Percentiles rank a stretch among this genome's conserved stretches.
Evolutionary conservation across 2,329 filamentous ascomycete species (phyloP).

Genomic region (Corinectria fuckeliana): DNA sequence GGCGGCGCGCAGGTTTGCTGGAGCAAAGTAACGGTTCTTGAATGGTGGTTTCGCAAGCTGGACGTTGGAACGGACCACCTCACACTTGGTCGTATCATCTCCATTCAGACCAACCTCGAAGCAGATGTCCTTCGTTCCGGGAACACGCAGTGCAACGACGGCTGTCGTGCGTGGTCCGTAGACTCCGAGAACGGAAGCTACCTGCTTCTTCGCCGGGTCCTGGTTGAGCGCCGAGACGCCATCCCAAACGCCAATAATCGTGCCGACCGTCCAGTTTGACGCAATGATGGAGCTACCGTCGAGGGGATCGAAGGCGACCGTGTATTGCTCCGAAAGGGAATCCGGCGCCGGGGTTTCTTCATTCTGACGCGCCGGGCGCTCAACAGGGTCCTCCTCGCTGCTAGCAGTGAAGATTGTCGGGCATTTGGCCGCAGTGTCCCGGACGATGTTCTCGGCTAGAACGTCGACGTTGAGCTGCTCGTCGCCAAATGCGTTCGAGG

Average conservation of each 20-base stretch:
- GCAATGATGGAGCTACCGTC: constrained; percentile 68
- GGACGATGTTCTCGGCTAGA: constrained; percentile 55
- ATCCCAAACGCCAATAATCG: constrained; percentile 67
- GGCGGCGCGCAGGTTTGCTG: constrained; percentile 65
- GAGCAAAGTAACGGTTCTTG: constrained; percentile 65
- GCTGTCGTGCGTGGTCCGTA: constrained; percentile 63
- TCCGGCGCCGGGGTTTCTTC: neutral
- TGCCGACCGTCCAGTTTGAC: constrained; percentile 64
- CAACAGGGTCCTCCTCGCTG: constrained; percentile 67
- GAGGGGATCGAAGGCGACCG: constrained; percentile 67
- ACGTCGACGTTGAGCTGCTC: constrained; percentile 67
- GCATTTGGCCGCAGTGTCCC: constrained; percentile 51
- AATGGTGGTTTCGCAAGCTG: constrained; percentile 46
- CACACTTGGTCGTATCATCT: constrained; percentile 30
- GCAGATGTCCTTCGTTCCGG: constrained; percentile 48
- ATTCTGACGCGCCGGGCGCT: constrained; percentile 42
- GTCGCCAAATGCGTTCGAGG: constrained; percentile 64
- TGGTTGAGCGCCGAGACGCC: constrained; percentile 53
- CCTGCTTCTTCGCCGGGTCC: constrained; percentile 47
- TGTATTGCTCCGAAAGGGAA: constrained; percentile 53
- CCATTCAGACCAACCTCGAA: constrained; percentile 58
- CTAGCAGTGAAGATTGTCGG: constrained; percentile 57
- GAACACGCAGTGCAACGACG: constrained; percentile 59
- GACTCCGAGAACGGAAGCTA: constrained; percentile 60
- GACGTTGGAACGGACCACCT: constrained; percentile 52